Base-by-base conservation (phyloP, 768 basidiomycete species). In the Amanita rimosa region DNA sequence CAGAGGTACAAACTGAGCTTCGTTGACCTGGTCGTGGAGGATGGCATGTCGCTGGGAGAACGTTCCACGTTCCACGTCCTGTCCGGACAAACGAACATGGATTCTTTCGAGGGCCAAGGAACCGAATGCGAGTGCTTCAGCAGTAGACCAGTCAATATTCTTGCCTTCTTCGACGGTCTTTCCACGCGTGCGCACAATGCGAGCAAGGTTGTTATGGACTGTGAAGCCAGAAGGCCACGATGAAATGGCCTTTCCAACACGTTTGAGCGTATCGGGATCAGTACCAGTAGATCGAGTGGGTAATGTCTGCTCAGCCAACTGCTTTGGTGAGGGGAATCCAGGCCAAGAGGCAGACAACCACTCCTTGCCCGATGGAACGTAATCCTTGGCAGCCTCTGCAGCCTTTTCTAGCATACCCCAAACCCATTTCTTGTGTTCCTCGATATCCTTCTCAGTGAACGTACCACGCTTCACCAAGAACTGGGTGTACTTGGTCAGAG, bases 361-460 rank as follows among this genome's bases (percentile, higher is more conserved):
- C 62, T 99, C 96, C 62, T 92, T 90, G 58, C 81, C 78, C 3
- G 91, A 86, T 10, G 96, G 92, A 35, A 93, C 82, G 64, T 99
- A 99, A 62, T 97, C 91, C 70, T 97, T 96, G 10, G 89, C 76
- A 7, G 78, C 91, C n/a, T 76, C 81, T n/a, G 87, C 81, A 6
- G 96, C 92, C 66, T 85, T 94, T 68, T 99, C 96, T 50, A 99
- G 74, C 89, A 94, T 95, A 29, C 92, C 91, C 93, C 92, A 96
- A 3, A 99, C 96, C 96, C 96, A 99, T 58, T 85, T 88, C 75
- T 91, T 92, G 74, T 98, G 96, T 61, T 97, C 94, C 62, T 95
- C 93, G 46, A 97, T 90, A 60, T 98, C 94, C 67, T 85, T 83
- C 64, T 91, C 85, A 27, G 92, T 94, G 65, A 99, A 99, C 1